A percentile compares a stretch with the other conserved stretches of the same genome.
Conservation (phyloP, 2,329 filamentous ascomycete species). For the Zasmidium angulare region DNA sequence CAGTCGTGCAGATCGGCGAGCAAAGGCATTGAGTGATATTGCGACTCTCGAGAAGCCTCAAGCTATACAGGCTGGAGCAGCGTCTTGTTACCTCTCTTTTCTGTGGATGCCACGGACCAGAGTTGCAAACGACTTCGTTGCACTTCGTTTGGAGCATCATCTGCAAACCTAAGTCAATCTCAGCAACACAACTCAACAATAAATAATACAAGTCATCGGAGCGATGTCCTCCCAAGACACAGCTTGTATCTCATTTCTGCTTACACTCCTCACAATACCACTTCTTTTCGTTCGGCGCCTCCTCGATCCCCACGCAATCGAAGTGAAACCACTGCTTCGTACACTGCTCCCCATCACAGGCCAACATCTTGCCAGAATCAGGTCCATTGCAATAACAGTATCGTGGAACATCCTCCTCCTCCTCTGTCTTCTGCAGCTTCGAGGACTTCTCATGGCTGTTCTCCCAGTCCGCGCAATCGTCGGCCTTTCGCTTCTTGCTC, state of each 20-base stretch:
- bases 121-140: too few relatives aligned
- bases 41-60: too few relatives aligned
- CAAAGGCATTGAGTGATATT: too few relatives aligned
- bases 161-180: too few relatives aligned
- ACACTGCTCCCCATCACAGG: constrained; percentile 74
- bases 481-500: background rate
- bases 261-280: constrained; percentile 28
- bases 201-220: too few relatives aligned
- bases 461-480: background rate
- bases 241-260: background rate
- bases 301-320: constrained; percentile 67
- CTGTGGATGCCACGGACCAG: too few relatives aligned
- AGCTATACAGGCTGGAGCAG: too few relatives aligned
- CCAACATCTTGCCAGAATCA: constrained; percentile 61
- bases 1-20: too few relatives aligned
- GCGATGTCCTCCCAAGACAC: too few relatives aligned
- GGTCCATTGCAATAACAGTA: constrained; percentile 24
- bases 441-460: background rate
- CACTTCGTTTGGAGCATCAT: too few relatives aligned
- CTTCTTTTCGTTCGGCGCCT: constrained; percentile 51
- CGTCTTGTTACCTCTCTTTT: too few relatives aligned
- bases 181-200: too few relatives aligned
- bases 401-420: constrained; percentile 1
- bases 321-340: constrained; percentile 81
- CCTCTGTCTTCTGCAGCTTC: background rate